Evolutionary conservation across 306 rosid genomes (phyloP).

Genomic region (Corylus heterophylla): DNA sequence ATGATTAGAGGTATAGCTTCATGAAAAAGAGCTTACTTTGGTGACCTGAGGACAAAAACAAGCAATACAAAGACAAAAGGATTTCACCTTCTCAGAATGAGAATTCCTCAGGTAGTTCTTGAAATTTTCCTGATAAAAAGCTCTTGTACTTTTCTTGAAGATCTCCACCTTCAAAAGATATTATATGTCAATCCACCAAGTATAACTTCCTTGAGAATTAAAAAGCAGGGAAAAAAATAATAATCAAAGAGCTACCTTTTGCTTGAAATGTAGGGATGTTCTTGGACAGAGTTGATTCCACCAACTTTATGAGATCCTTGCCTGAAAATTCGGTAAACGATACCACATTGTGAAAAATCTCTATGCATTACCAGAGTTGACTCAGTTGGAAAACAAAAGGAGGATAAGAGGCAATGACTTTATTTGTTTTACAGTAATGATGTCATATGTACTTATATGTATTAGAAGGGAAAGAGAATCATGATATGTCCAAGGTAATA

Average conservation of each 20-base stretch:
- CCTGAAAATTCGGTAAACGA: constrained; percentile 27
- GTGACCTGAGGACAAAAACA: neutral
- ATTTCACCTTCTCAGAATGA: constrained; percentile 28
- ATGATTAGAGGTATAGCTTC: neutral
- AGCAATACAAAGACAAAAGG: neutral
- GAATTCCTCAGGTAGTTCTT: constrained; percentile 40
- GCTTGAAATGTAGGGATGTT: constrained; percentile 36
- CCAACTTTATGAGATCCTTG: constrained; percentile 29
- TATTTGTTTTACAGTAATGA: neutral
- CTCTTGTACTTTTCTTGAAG: constrained; percentile 42
- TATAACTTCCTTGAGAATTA: neutral
- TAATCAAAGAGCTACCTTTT: constrained; percentile 28
- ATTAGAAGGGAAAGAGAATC: neutral
- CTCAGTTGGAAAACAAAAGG: neutral
- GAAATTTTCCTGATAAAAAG: constrained; percentile 34
- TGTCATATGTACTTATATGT: neutral
- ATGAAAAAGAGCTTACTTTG: neutral
- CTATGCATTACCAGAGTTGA: neutral
- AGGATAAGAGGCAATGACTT: neutral
- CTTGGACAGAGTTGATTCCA: constrained; percentile 41
- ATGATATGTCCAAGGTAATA: neutral
- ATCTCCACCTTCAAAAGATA: constrained; percentile 31
- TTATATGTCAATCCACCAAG: neutral
- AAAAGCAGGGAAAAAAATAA: neutral
- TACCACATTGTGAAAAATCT: neutral